Base-by-base conservation (phyloP, 257 asterid genomes). In the Verbascum thapsus region DNA sequence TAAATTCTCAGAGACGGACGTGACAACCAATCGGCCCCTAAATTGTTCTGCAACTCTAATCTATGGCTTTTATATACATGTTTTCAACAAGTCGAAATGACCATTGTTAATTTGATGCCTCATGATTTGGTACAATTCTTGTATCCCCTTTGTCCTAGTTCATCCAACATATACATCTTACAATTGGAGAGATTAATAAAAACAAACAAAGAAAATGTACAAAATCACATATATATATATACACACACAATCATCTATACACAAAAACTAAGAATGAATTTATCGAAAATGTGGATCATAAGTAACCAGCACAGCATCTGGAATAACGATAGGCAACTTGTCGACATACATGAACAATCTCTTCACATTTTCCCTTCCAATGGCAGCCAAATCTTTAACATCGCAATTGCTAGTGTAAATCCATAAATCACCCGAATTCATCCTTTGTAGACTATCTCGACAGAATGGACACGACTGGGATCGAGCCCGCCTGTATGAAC, bases 381-480 rank as follows among this genome's bases (percentile, higher is more conserved):
- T 84, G 41, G 83, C 72, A 3, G 83, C 51, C 63, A 82, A 58
- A 23, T 91, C 95, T 0, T 70, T 53, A 26, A 91, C 70, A 48
- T 91, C 98, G 17, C 76, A 61, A 6, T 37, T 64, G 80, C 91
- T 77, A 2, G 95, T 81, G 81, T 85, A 91, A 41, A 91, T 74
- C 98, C 98, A 91, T 0, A 91, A 90, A 47, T 91, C 98, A 45
- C 85, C 77, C 0, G 98, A 88, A 41, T 83, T 67, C 73, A 91
- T 76, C 74, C 88, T 84, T 56, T 79, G 77, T 57, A 91, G 88
- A 66, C 82, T 70, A 51, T 86, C 94, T 53, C 98, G 89, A 51
- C 98, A 91, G 82, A 88, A 91, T 8, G 98, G 98, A 68, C 98
- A 91, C 2, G 96, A 88, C 68, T 88, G 87, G 0, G 96, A 91